Evolutionary conservation across 331 rosid species (phyloP).

Genomic region (Quercus tomentella): DNA sequence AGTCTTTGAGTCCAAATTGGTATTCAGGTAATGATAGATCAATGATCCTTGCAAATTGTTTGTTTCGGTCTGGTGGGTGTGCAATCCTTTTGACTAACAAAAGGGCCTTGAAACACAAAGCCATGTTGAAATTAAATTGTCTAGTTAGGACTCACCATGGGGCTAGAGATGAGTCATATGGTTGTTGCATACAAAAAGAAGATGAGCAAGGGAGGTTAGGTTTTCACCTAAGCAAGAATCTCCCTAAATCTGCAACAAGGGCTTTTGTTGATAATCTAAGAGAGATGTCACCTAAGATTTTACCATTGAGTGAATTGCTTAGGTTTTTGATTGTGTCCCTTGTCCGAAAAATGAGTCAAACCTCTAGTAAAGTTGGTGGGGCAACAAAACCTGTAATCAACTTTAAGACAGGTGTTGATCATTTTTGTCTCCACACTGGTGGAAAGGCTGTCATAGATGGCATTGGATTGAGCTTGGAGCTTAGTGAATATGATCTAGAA

Average conservation of each 20-base stretch:
- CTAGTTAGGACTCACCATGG: slow-evolving; percentile 86
- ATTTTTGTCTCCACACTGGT: slow-evolving; percentile 84
- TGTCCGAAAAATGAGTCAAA: slow-evolving; percentile 10
- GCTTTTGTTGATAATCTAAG: slow-evolving; percentile 73
- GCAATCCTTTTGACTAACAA: slow-evolving; percentile 71
- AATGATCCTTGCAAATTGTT: slow-evolving; percentile 77
- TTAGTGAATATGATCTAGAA: slow-evolving; percentile 64
- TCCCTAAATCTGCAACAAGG: slow-evolving; percentile 85
- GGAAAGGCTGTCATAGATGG: slow-evolving; percentile 97
- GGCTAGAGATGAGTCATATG: slow-evolving; percentile 58
- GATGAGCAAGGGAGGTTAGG: slow-evolving; percentile 64
- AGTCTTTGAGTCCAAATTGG: slow-evolving; percentile 85
- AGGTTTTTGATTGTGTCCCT: slow-evolving; percentile 33
- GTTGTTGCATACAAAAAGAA: slow-evolving; percentile 69
- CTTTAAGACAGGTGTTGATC: slow-evolving; percentile 77
- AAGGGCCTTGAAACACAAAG: slow-evolving; percentile 30
- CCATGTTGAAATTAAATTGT: slow-evolving; percentile 56
- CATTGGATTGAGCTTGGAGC: slow-evolving; percentile 55
- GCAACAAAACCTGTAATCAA: slow-evolving; percentile 46
- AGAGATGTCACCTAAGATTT: slow-evolving; percentile 55
- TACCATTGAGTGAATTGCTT: slow-evolving; percentile 64
- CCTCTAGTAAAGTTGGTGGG: slow-evolving; percentile 11
- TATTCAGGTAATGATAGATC: slow-evolving; percentile 76
- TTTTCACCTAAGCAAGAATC: slow-evolving; percentile 52
- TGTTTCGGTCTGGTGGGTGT: slow-evolving; percentile 83